These are phyloP conservation scores for Picocystis sp. DNA, from an alignment of 163 green algal genomes.

Conservation along the genomic window DNA sequence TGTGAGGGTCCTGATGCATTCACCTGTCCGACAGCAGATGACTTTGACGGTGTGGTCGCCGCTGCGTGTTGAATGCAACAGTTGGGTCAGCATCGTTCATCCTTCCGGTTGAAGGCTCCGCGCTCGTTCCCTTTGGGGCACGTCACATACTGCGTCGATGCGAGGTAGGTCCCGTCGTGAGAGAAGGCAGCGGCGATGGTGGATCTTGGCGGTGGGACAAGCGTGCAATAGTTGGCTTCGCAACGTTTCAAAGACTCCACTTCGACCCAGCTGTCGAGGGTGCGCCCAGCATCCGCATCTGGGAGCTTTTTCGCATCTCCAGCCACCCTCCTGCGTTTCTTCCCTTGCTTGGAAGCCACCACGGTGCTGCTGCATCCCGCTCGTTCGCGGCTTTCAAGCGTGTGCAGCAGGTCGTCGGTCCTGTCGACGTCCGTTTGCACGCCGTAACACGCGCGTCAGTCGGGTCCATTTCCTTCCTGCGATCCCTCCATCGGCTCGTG, in stretches of 20 bases:
- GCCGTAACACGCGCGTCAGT: too few relatives aligned
- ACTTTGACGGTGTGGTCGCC: slow-evolving; percentile 92
- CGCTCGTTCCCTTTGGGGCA: too few relatives aligned
- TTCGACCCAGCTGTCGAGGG: slow-evolving; percentile 36
- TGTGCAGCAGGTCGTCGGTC: too few relatives aligned
- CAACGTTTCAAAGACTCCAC: slow-evolving; percentile 44
- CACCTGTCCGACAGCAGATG: slow-evolving; percentile 35
- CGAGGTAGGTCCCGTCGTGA: slow-evolving; percentile 53
- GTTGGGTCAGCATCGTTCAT: slow-evolving; percentile 4
- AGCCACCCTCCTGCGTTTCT: too few relatives aligned
- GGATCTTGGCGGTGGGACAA: slow-evolving; percentile 53
- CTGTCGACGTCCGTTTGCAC: too few relatives aligned
- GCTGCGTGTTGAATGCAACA: slow-evolving; percentile 21
- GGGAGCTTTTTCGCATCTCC: too few relatives aligned
- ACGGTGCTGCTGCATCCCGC: too few relatives aligned
- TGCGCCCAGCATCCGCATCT: not conserved
- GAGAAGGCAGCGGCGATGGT: slow-evolving; percentile 77
- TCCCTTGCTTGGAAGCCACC: too few relatives aligned
- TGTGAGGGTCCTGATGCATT: slow-evolving; percentile 34
- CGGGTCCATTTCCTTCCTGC: too few relatives aligned
- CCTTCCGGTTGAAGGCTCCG: not conserved
- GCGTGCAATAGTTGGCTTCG: slow-evolving; percentile 45
- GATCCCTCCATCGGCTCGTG: too few relatives aligned
- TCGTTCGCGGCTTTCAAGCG: too few relatives aligned
- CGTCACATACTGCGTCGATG: slow-evolving; percentile 64